phyloP scores from a whole-genome alignment of 441 rosid genomes.

The Raphanus hybrid region DNA sequence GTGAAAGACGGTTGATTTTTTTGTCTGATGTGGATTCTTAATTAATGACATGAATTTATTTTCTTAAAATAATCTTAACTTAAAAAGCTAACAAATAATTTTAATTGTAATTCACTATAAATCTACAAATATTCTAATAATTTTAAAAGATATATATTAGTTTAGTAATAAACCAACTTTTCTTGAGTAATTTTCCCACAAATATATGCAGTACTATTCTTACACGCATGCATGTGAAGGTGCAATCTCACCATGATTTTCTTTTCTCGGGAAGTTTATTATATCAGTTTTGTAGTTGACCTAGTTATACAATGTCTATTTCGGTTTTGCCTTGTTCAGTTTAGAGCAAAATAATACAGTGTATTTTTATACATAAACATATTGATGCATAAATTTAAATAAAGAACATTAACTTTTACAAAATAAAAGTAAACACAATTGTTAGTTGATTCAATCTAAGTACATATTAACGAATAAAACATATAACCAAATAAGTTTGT shows the following conservation, averaged over 20 bases:
- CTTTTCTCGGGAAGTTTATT: neutral
- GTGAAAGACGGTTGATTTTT: no score
- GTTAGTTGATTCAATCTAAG: neutral
- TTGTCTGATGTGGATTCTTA: no score
- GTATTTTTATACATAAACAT: neutral
- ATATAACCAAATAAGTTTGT: neutral
- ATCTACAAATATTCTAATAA: no score
- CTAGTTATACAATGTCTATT: neutral
- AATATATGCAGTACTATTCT: neutral
- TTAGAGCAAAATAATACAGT: neutral
- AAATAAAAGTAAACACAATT: neutral
- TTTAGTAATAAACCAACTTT: no score
- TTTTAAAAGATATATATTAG: no score
- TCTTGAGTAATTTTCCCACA: no score
- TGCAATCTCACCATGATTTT: constrained; percentile 8
- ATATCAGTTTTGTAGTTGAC: constrained; percentile 15
- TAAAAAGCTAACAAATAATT: no score
- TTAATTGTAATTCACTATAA: no score
- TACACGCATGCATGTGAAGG: constrained; percentile 24
- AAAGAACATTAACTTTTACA: neutral
- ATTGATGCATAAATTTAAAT: neutral
- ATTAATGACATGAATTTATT: no score
- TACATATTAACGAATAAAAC: neutral
- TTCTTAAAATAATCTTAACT: no score
- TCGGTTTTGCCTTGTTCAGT: neutral